phyloP scores from a whole-genome alignment of 2,329 filamentous ascomycete genomes.

The Penicillium carneum region DNA sequence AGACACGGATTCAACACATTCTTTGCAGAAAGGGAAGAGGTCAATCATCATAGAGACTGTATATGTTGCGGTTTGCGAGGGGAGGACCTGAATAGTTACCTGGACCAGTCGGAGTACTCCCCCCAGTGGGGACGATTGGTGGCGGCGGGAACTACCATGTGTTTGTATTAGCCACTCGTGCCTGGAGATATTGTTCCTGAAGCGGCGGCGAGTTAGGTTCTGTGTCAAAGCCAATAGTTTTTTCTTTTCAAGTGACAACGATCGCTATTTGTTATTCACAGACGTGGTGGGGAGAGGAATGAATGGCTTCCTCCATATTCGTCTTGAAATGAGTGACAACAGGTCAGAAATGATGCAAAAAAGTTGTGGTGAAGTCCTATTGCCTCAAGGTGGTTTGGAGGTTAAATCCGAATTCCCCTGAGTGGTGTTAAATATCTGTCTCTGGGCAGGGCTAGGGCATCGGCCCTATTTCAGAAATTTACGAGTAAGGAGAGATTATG shows the following conservation, averaged over 20 bases:
- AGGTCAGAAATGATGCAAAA: background rate
- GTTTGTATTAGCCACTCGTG: background rate
- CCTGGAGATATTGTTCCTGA: background rate
- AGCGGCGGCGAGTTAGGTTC: background rate
- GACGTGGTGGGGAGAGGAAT: background rate
- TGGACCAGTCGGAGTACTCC: constrained; percentile 17
- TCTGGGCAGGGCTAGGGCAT: constrained; percentile 26
- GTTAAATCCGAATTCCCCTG: background rate
- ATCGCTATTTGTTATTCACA: background rate
- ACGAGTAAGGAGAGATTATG: constrained; percentile 10
- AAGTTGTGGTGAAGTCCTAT: background rate
- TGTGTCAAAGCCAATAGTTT: background rate
- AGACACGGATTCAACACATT: constrained; percentile 25
- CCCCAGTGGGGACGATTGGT: constrained; percentile 1
- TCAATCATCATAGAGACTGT: constrained; percentile 26
- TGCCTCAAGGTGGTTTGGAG: background rate
- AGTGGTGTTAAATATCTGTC: constrained; percentile 22
- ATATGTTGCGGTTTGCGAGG: background rate
- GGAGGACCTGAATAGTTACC: background rate
- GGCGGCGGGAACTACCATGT: constrained; percentile 5
- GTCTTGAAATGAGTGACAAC: background rate
- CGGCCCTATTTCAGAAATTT: constrained; percentile 26
- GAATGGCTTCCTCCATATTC: background rate
- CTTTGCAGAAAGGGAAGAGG: constrained; percentile 31
- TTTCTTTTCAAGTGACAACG: background rate